phyloP scores from a whole-genome alignment of 768 basidiomycete genomes.

The Leccinum rimulosum region DNA sequence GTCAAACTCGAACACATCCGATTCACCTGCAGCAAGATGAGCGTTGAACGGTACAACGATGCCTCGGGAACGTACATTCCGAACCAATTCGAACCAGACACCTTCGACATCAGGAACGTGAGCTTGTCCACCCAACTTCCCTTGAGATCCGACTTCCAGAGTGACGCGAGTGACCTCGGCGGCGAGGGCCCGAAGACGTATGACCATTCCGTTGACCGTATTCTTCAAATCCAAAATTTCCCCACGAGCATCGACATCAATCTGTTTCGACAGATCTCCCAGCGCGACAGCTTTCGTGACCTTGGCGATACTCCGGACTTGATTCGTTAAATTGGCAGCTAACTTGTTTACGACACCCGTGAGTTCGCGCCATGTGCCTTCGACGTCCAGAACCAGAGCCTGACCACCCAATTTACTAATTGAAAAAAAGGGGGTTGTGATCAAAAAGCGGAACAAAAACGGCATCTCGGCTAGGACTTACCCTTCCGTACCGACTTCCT shows the following conservation, averaged over 20 bases:
- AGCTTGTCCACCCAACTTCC: constrained; percentile 86
- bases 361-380: constrained; percentile 87
- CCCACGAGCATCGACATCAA: constrained; percentile 87
- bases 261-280: constrained; percentile 86
- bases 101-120: constrained; percentile 87
- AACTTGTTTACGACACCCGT: constrained; percentile 83
- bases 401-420: constrained; percentile 76
- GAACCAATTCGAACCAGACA: constrained; percentile 83
- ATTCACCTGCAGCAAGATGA: constrained; percentile 50
- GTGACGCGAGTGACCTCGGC: constrained; percentile 85
- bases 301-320: constrained; percentile 55
- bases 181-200: constrained; percentile 59
- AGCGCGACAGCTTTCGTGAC: constrained; percentile 78
- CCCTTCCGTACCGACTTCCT: constrained; percentile 84
- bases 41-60: not conserved
- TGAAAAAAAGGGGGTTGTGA: constrained; percentile 7
- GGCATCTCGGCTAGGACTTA: constrained; percentile 28
- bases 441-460: constrained; percentile 17
- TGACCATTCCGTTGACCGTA: constrained; percentile 53
- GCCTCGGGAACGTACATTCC: constrained; percentile 48
- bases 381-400: constrained; percentile 81
- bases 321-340: constrained; percentile 69
- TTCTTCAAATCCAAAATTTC: constrained; percentile 84
- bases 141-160: constrained; percentile 83
- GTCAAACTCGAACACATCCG: constrained; percentile 80